Conservation (phyloP, 108 stramenopile genomes). For the Cylindrotheca fusiformis region DNA sequence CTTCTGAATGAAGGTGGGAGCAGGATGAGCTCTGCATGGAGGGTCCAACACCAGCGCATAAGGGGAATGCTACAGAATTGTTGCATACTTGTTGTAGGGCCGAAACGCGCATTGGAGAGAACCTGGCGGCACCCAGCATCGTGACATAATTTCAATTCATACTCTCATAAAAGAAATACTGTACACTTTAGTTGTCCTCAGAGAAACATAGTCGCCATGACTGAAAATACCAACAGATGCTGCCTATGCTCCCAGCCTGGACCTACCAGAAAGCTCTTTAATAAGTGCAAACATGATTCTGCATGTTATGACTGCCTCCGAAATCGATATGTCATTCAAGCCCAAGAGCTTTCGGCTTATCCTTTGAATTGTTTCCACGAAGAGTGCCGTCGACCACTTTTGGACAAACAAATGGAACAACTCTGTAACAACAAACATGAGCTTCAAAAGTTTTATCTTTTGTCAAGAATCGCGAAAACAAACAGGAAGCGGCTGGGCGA, state of each 20-base stretch:
- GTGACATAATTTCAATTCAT: too few relatives aligned
- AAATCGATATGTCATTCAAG: not conserved
- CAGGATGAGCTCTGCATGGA: too few relatives aligned
- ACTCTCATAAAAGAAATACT: not conserved
- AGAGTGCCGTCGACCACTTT: not conserved
- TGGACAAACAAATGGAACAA: not conserved
- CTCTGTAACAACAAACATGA: not conserved
- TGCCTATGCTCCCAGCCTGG: not conserved
- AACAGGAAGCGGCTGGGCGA: not conserved
- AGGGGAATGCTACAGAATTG: too few relatives aligned
- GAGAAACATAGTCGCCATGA: not conserved
- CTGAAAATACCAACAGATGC: not conserved
- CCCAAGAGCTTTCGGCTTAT: not conserved
- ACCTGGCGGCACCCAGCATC: too few relatives aligned
- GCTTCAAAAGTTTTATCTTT: not conserved
- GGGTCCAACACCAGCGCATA: not conserved
- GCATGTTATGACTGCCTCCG: slow-evolving; percentile 4
- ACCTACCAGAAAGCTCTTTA: not conserved
- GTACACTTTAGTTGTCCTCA: not conserved
- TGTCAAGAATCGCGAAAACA: not conserved
- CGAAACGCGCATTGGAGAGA: too few relatives aligned
- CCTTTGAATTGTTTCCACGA: not conserved
- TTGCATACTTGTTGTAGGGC: too few relatives aligned
- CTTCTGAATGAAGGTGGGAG: too few relatives aligned
- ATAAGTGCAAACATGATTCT: not conserved